These are phyloP conservation scores for Lactuca sativa DNA, from an alignment of 129 eudicot genomes.

Conservation along the genomic window DNA sequence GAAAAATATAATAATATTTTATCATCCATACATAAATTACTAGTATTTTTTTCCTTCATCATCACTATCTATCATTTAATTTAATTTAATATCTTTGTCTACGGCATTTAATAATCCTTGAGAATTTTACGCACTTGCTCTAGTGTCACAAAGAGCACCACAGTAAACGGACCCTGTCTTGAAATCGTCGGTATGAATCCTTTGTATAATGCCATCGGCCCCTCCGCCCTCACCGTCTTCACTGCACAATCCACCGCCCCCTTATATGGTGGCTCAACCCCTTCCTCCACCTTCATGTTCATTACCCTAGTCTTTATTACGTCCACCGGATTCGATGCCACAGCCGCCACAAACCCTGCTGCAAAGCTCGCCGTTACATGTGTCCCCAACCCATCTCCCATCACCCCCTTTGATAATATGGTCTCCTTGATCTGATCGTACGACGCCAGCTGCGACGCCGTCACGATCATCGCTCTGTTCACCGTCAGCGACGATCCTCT, in stretches of 20 bases:
- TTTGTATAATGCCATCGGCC: slow-evolving; percentile 71
- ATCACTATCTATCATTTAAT: too few species aligned
- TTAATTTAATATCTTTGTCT: too few species aligned
- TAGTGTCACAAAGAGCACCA: slow-evolving; percentile 68
- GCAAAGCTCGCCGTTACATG: slow-evolving; percentile 82
- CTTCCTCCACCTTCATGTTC: slow-evolving; percentile 77
- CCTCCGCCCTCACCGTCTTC: slow-evolving; percentile 60
- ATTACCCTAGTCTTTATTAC: slow-evolving; percentile 82
- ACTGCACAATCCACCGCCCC: slow-evolving; percentile 76
- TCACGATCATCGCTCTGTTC: slow-evolving; percentile 90
- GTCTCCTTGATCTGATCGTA: slow-evolving; percentile 78
- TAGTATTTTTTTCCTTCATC: too few species aligned
- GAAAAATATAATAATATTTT: too few species aligned
- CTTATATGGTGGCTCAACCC: slow-evolving; percentile 50
- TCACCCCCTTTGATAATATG: slow-evolving; percentile 47
- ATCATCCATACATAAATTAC: too few species aligned
- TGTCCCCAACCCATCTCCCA: slow-evolving; percentile 68
- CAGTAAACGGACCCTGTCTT: slow-evolving; percentile 77
- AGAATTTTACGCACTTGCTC: slow-evolving; percentile 73
- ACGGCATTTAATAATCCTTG: slow-evolving; percentile 43
- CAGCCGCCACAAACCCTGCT: slow-evolving; percentile 80
- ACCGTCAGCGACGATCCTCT: slow-evolving; percentile 76
- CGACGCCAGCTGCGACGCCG: slow-evolving; percentile 77
- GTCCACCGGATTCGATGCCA: slow-evolving; percentile 76
- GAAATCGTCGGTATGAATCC: slow-evolving; percentile 78